A percentile compares a stretch with the other conserved stretches of the same genome.
These are phyloP conservation scores for Lentinula sp. DNA, from an alignment of 768 basidiomycete genomes.

Conservation along the genomic window DNA sequence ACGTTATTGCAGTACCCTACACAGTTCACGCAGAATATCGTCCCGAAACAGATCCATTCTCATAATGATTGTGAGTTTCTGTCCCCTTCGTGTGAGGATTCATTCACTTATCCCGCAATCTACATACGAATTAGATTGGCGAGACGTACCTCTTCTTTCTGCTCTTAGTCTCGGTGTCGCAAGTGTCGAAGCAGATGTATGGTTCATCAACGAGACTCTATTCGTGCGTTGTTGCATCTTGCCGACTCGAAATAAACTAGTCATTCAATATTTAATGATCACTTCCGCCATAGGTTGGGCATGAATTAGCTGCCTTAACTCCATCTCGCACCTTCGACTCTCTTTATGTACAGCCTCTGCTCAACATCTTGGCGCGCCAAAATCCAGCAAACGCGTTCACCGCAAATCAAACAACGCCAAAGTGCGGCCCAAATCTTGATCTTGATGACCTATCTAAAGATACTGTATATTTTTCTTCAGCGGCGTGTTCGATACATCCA, in stretches of 20 bases:
- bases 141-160: conserved; percentile 42
- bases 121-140: conserved; percentile 32
- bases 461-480: conserved; percentile 15
- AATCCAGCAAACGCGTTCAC: conserved; percentile 39
- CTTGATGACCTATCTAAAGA: not conserved
- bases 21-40: conserved; percentile 5
- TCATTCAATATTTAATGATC: no score
- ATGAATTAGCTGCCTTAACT: conserved; percentile 36
- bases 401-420: conserved; percentile 29
- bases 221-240: conserved; percentile 23
- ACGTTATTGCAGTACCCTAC: conserved; percentile 4
- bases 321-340: conserved; percentile 38
- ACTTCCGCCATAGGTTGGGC: conserved; percentile 30
- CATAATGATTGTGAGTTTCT: conserved; percentile 44
- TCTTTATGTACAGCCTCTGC: conserved; percentile 40
- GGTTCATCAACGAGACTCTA: conserved; percentile 36
- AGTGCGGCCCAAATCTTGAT: conserved; percentile 23
- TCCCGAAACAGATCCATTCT: conserved; percentile 32
- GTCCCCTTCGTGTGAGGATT: not conserved
- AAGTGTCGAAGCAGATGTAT: conserved; percentile 52
- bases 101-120: not conserved
- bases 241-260: no score
- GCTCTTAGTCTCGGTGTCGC: conserved; percentile 42
- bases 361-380: conserved; percentile 31
- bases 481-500: conserved; percentile 44